Base-by-base conservation (phyloP, 2,329 filamentous ascomycete genomes). In the Cercospora berteroae region DNA sequence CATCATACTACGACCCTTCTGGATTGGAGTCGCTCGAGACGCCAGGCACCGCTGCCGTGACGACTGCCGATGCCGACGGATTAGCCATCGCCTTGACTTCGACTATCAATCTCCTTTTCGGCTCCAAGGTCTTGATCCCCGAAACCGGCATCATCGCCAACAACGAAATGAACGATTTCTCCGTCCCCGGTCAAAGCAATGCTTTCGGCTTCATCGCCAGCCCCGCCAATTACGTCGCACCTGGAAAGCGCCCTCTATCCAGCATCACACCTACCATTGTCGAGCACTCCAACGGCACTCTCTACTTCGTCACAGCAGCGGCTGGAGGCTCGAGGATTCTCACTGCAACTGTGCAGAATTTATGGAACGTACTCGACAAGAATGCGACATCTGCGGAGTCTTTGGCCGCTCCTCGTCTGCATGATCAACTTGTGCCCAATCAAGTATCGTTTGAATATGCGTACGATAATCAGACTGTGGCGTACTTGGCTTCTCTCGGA, bases 71-170 rank as follows among this genome's bases (percentile, higher is more conserved):
- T 77, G 79, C 80, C 7, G 84, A 85, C 0, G 94, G 94, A 6
- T 83, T 97, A 78, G 88, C 93, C 2, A 86, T 96, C 39, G 90
- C 91, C 1, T 84, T 93, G 12, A 97, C 94, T 0, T 95, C 93
- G 0, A 97, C 94, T 0, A 83, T 97, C 65, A 97, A 97, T 79
- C 83, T 95, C 4, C 84, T 95, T 3, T 98, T 96, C 74, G 94
- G 94, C 56, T 90, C 89, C 29, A 84, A 88, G 20, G 79, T 96
- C 70, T 88, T 96, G 80, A 90, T 94, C 0, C 92, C 93, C 0
- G 86, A 90, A 72, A 94, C 93, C 0, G 94, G 94, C 18, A 85
- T 97, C 66, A 92, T 96, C 64, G 87, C 96, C 82, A 79, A 83
- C 78, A 82, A 84, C 69, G 81, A 81, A 65, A 81, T 81, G 79